Evolutionary conservation across 768 basidiomycete genomes (phyloP), one percentile per base, ranked within the genome.

Genomic region (Phylloporus rhodoxanthus): DNA sequence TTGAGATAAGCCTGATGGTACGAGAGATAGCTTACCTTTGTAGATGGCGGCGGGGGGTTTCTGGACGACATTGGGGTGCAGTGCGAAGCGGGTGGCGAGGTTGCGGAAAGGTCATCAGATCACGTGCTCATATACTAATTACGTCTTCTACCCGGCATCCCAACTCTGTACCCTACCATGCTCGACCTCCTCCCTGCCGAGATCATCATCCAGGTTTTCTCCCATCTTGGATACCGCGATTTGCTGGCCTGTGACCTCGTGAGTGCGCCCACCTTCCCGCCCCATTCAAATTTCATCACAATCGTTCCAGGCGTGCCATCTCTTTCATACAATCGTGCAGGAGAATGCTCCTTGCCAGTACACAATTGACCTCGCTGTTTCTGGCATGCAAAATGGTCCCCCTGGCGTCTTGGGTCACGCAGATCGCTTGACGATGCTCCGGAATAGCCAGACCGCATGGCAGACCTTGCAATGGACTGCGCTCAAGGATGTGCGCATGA

Each of bases 301-400:
- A 21, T 45, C 20, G 14, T 37, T 23, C 43, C 68, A 66, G 75
- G 66, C 70, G 25, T 74, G 68, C 50, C 67, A 45, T 38, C 56
- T 59, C 17, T 57, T 76, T 40, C 58, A 54, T 30, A 43, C 52
- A 9, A 28, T 60, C 3, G 56, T 74, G 13, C 62, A 55, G 19
- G 45, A 56, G 19, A 69, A 66, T 20, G 62, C 71, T 5, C 52
- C 50, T 6, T 66, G 75, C 39, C 72, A 72, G 52, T 74, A 75
- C 42, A 63, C 52, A 15, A 71, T 79, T 41, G 75, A 79, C 45
- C 71, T 81, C 10, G 71, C 70, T 14, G 63, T 69, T 3, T 63
- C 73, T 13, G 74, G 76, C 17, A 69, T 75, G 61, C 64, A 65
- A 45, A 63, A 75, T 50, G 74, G 75, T 19, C 57, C 67, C 23